A percentile compares a stretch with the other conserved stretches of the same genome.
Conservation (phyloP, 495 filamentous ascomycete species). For the Penicillium samsonianum region DNA sequence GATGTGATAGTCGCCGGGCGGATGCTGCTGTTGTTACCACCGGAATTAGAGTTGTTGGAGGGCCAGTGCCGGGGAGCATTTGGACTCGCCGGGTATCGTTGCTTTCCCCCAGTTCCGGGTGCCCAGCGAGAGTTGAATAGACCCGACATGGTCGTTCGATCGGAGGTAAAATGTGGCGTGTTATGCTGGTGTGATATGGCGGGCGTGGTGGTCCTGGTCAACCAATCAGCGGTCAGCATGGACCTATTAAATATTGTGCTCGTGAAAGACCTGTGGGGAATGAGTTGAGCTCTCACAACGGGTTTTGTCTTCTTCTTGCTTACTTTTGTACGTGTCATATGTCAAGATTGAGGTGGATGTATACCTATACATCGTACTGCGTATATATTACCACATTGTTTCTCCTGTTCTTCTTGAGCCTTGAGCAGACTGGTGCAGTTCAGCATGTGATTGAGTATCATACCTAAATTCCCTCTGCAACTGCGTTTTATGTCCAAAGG, state of each 20-base stretch:
- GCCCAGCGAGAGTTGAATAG: constrained; percentile 38
- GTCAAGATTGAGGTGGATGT: background rate
- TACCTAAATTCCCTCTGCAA: background rate
- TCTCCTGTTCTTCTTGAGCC: background rate
- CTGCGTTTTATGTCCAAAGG: background rate
- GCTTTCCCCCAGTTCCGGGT: constrained; percentile 15
- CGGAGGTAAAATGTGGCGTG: background rate
- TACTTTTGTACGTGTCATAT: background rate
- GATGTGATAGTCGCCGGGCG: constrained; percentile 16
- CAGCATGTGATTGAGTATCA: background rate
- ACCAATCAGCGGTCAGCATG: constrained; percentile 4
- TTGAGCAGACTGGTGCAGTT: background rate
- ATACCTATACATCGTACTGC: background rate
- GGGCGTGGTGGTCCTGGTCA: background rate
- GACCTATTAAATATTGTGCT: background rate
- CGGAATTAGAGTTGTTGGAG: background rate
- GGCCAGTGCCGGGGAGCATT: background rate
- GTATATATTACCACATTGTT: background rate
- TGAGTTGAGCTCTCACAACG: background rate
- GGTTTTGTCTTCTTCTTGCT: background rate
- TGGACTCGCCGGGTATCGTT: background rate
- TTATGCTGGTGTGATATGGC: background rate
- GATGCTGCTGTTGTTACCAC: constrained; percentile 14
- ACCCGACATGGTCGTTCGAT: constrained; percentile 23
- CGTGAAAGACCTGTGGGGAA: background rate